Base-by-base conservation (phyloP, 139 green algal genomes). In the Picochlorum costavermella region DNA sequence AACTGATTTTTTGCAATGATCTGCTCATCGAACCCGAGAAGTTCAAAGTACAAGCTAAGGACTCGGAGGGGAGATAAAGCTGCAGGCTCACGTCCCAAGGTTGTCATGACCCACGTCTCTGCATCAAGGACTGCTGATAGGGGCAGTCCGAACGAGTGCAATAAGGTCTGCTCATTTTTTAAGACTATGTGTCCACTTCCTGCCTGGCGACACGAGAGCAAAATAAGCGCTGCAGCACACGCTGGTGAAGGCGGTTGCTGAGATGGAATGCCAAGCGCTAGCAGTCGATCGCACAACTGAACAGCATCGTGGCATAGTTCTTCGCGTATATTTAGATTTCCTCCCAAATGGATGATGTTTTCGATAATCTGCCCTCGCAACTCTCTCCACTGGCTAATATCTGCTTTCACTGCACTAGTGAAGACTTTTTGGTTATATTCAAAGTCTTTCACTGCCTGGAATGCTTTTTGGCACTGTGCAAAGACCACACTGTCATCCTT, bases 21-120 rank as follows among this genome's bases (percentile, higher is more conserved):
- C 29, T 44, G 16, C 25, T 53, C 28, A 49, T 17, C 55, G 58
- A 59, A 69, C 14, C 86, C 86, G 61, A 93, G 73, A 33, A 86
- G 72, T 71, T 92, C 84, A 50, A 91, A 63, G 71, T 86, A 91
- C 20, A 95, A 81, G 71, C 88, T 81, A 31, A 92, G 71, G 40
- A 81, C 70, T 36, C 87, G 75, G 63, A 91, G 73, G 11, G 76
- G 65, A 0, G 74, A 90, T 61, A 95, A 87, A 50, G 77, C 79
- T 50, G 66, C 69, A 1, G 72, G 81, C 67, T 87, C 71, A 25
- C 37, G 49, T 45, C 37, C 50, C 56, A 89, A 69, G 11, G 79
- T 73, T 3, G 61, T 28, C 3, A 40, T 25, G 36, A 90, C 60
- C 55, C 70, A 70, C 16, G 25, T 16, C 49, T 84, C 79, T 60